phyloP scores from a whole-genome alignment of 2,329 filamentous ascomycete genomes.

The Byssoonygena ceratinophila region DNA sequence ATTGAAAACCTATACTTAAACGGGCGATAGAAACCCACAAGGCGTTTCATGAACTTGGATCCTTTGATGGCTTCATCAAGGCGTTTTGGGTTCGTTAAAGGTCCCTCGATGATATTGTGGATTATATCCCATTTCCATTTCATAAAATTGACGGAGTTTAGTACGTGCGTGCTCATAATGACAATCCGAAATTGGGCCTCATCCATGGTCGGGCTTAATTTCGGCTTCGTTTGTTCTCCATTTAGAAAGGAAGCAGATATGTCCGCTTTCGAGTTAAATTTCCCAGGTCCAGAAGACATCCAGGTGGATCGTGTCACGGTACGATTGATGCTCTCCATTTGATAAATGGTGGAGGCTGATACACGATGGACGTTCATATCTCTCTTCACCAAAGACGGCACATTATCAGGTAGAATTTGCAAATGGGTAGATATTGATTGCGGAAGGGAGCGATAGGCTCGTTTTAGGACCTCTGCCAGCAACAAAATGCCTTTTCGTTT shows the following conservation, averaged over 20 bases:
- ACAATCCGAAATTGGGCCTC: conserved; percentile 52
- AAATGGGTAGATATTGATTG: conserved; percentile 70
- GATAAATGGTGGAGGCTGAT: conserved; percentile 85
- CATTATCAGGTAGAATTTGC: conserved; percentile 77
- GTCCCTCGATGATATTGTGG: conserved; percentile 80
- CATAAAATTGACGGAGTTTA: conserved; percentile 77
- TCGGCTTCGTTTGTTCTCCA: conserved; percentile 38
- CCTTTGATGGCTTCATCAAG: conserved; percentile 89
- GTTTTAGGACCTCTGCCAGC: conserved; percentile 80
- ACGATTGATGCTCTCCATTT: conserved; percentile 93
- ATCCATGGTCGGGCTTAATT: conserved; percentile 52
- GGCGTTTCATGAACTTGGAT: conserved; percentile 89
- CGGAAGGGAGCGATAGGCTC: conserved; percentile 76
- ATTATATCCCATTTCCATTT: conserved; percentile 99
- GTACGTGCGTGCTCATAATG: conserved; percentile 64
- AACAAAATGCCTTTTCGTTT: conserved; percentile 84
- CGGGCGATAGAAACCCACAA: conserved; percentile 89
- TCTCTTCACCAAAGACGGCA: conserved; percentile 65
- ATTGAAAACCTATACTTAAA: conserved; percentile 96
- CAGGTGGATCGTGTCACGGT: conserved; percentile 71
- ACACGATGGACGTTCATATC: conserved; percentile 61
- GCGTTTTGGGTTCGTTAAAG: conserved; percentile 78
- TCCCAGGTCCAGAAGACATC: conserved; percentile 30
- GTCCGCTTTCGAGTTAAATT: conserved; percentile 38
- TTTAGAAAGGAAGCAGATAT: conserved; percentile 35